phyloP scores from a whole-genome alignment of 2,329 filamentous ascomycete genomes.

The Zalaria obscura region DNA sequence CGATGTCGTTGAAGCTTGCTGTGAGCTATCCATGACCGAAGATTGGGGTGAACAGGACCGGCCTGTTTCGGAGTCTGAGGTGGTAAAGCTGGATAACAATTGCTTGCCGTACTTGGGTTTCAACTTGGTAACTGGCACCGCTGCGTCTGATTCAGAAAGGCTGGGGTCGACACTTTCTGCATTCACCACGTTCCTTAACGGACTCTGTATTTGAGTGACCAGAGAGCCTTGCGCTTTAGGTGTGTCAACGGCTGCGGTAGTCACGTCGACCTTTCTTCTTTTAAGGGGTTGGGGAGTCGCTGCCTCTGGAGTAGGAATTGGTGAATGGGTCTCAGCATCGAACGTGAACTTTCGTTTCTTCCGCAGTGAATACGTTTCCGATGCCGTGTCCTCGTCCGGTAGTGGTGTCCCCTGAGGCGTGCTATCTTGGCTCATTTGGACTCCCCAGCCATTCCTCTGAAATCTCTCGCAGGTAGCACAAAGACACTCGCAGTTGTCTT shows the following conservation, averaged over 20 bases:
- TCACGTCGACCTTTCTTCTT: background rate
- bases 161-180: background rate
- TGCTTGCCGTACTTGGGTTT: background rate
- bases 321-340: constrained; percentile 5
- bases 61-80: constrained; percentile 3
- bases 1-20: constrained; percentile 2
- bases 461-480: constrained; percentile 73
- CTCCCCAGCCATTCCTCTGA: constrained; percentile 64
- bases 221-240: background rate
- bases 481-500: constrained; percentile 87
- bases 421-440: background rate
- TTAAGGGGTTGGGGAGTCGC: background rate
- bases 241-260: background rate
- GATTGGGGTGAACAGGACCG: constrained; percentile 6
- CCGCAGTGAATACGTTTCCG: constrained; percentile 4
- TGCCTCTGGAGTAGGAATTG: background rate
- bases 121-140: too few species aligned
- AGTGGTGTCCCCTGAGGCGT: background rate
- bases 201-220: background rate
- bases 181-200: background rate
- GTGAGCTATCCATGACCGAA: constrained; percentile 4
- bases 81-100: background rate
- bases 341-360: constrained; percentile 7
- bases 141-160: too few species aligned
- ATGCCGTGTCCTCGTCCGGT: constrained; percentile 1